phyloP scores from a whole-genome alignment of 1,284 basidiomycete genomes.

The Athelia psychrophila region DNA sequence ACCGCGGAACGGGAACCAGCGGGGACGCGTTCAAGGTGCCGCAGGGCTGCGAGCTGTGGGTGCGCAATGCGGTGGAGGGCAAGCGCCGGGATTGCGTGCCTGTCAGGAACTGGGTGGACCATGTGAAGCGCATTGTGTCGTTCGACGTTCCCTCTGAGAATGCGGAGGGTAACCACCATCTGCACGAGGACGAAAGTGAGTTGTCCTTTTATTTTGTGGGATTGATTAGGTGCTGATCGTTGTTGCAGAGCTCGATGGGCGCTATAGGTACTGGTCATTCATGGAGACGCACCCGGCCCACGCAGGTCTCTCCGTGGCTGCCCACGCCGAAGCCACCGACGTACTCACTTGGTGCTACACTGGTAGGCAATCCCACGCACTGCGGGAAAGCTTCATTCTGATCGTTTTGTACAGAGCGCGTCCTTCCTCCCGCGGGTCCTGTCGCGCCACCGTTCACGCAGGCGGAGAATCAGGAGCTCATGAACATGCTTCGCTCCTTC shows the following conservation, averaged over 20 bases:
- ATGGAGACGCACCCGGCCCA: constrained; percentile 75
- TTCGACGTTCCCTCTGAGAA: constrained; percentile 35
- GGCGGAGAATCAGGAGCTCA: constrained; percentile 70
- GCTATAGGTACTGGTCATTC: constrained; percentile 75
- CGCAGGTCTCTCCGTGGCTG: constrained; percentile 43
- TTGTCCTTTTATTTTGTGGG: constrained; percentile 11
- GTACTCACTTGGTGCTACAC: constrained; percentile 74
- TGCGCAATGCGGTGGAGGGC: constrained; percentile 33
- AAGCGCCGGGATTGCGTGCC: constrained; percentile 32
- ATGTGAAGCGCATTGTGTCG: constrained; percentile 50
- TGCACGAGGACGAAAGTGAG: constrained; percentile 55
- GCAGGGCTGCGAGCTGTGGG: constrained; percentile 55
- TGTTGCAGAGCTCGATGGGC: constrained; percentile 56
- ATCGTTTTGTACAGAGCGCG: constrained; percentile 45
- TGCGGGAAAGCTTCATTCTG: too few relatives aligned
- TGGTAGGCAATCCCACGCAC: constrained; percentile 31
- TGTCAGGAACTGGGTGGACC: constrained; percentile 61
- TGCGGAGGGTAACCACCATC: constrained; percentile 20
- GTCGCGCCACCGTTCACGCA: constrained; percentile 64
- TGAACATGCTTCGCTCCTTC: constrained; percentile 49
- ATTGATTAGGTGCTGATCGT: constrained; percentile 11
- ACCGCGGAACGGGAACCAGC: constrained; percentile 16
- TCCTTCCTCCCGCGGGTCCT: constrained; percentile 54
- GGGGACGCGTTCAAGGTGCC: constrained; percentile 18
- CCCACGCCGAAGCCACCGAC: constrained; percentile 64